Evolutionary conservation across 768 basidiomycete genomes (phyloP), one percentile per base, ranked within the genome.

Genomic region (Lyophyllum shimeji): DNA sequence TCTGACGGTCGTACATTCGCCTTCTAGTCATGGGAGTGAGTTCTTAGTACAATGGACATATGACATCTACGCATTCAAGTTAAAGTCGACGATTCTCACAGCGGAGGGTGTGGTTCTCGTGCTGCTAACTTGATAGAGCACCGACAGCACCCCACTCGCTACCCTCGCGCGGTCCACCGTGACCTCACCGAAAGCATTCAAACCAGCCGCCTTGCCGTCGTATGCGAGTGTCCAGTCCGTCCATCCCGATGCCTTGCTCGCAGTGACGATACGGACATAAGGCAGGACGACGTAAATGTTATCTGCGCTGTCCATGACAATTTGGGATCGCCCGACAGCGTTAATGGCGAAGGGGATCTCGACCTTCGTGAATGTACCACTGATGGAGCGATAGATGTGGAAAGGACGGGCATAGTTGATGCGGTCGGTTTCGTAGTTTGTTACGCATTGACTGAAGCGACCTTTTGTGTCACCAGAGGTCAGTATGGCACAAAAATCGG

Each of bases 241-340:
- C 72, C 74, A 80, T 7, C 76, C 75, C 0, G 74, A 71, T 0
- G 73, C 59, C 53, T 76, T 77, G 67, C 74, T 77, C 7, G 78
- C 77, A 1, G 77, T 76, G 12, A 74, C 76, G 45, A 80, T 67
- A 7, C 74, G 70, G 4, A 77, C 66, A 56, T 65, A 78, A 2
- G 78, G 78, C 29, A 78, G 63, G 6, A 78, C 70, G 18, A 80
- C 75, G 40, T 80, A 78, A n/a, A 68, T 65, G 52, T 80, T 78
- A 60, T 80, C 77, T 4, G 62, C 46, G 12, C 50, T 54, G 58
- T 80, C 77, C 37, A 80, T 63, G 7, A 75, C 76, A 37, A 80
- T 78, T 50, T 78, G 78, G 6, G 75, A 77, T 15, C 77, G 74
- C 15, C 78, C 78, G 4, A 78, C 76, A 13, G 74, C 50, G 33